A percentile compares a stretch with the other conserved stretches of the same genome.
Evolutionary conservation across 371 early-diverging fungal genomes (phyloP).

Genomic region (Mucor lusitanicus): DNA sequence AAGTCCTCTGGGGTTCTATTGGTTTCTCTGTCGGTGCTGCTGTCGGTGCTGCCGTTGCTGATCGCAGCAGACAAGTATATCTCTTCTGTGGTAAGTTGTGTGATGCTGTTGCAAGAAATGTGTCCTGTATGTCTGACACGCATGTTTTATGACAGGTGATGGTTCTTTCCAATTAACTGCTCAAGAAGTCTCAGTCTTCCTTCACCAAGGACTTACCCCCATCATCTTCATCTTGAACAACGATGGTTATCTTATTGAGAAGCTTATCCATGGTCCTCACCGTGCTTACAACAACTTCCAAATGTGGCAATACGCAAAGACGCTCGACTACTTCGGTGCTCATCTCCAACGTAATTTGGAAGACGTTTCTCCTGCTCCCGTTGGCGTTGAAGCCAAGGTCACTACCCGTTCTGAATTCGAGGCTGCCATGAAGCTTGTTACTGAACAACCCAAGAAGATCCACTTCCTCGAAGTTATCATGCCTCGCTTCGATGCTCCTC

Average conservation of each 20-base stretch:
- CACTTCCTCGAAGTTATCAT: constrained; percentile 44
- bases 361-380: neutral
- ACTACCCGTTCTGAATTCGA: constrained; percentile 35
- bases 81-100: constrained; percentile 39
- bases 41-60: constrained; percentile 38
- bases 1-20: constrained; percentile 48
- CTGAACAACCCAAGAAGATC: constrained; percentile 24
- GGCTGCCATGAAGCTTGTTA: constrained; percentile 27
- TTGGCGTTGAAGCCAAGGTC: constrained; percentile 32
- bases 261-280: constrained; percentile 47
- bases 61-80: constrained; percentile 29
- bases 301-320: constrained; percentile 49
- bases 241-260: constrained; percentile 56
- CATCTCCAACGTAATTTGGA: constrained; percentile 26
- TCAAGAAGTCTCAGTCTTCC: constrained; percentile 50
- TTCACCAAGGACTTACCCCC: constrained; percentile 45
- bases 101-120: too few relatives aligned
- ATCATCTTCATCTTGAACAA: constrained; percentile 54
- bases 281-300: constrained; percentile 51
- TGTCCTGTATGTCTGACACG: too few relatives aligned
- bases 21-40: constrained; percentile 43
- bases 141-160: constrained; percentile 15
- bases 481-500: constrained; percentile 40
- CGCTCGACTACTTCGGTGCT: constrained; percentile 45
- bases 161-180: constrained; percentile 57